Base-by-base conservation (phyloP, 2,329 filamentous ascomycete genomes). In the Aureobasidium mangrovei region DNA sequence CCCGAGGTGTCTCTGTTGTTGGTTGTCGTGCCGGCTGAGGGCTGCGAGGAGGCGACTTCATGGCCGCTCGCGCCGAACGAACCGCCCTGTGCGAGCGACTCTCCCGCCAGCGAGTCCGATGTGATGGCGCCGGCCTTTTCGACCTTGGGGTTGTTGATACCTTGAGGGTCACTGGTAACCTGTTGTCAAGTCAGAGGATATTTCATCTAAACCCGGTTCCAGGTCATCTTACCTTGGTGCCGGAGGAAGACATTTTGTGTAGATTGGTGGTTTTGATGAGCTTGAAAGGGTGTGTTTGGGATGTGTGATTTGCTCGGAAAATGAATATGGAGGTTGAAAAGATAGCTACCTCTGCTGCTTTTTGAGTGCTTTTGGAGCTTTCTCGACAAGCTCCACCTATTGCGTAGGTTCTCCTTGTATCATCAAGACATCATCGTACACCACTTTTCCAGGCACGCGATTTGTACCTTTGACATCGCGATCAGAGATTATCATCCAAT, bases 101-200 rank as follows among this genome's bases (percentile, higher is more conserved):
- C 84, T 56, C 82, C 84, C 8, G 88, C 88, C 4, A 94, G 81
- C 5, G 86, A 91, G 69, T 85, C 86, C 10, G 77, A 73, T 42
- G 78, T 71, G 1, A 91, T 77, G 28, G 74, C 63, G 51, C 88
- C 88, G 4, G 84, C 73, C 10, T 76, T 72, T 67, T 93, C 88
- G 12, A 72, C 66, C 56, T 75, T 77, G 29, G 80, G 77, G 42
- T 79, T 74, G 44, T 78, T 69, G 36, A 62, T 64, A 44, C 72
- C 66, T 56, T 67, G 64, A 51, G 76, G 73, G 64, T 80, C 78
- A 44, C 66, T 74, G 43, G 74, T 79, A 59, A 72, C 65, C 68
- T 75, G 54, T 40, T 27, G 32, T 36, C 31, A 28, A 31, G 44
- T 48, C 3, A 32, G 43, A 12, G 8, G 7, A 7, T 28, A 24